Conservation (phyloP, 257 asterid species). For the Salvia miltiorrhiza region DNA sequence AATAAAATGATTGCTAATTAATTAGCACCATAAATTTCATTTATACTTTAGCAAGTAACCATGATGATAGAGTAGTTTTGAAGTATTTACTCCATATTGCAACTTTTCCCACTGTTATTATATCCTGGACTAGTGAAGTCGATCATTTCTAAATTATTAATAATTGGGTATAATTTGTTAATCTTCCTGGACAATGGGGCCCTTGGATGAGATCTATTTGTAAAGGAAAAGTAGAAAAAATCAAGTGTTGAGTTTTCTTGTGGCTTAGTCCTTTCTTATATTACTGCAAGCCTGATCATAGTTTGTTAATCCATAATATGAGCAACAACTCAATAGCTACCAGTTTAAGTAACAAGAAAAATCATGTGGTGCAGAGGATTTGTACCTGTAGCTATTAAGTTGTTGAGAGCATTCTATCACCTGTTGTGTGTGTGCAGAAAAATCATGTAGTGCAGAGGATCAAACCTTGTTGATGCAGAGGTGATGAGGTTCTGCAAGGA, state of each 20-base stretch:
- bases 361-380: background rate
- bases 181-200: too few relatives aligned
- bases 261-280: background rate
- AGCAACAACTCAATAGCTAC: background rate
- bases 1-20: background rate
- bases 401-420: too few relatives aligned
- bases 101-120: background rate
- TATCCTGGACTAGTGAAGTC: background rate
- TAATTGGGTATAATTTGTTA: background rate
- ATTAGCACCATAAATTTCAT: background rate
- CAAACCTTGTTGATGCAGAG: conserved; percentile 57
- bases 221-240: background rate
- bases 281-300: background rate
- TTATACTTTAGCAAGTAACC: background rate
- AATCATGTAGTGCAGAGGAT: conserved; percentile 59
- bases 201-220: too few relatives aligned
- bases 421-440: too few relatives aligned
- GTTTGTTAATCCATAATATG: background rate
- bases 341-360: background rate
- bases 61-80: background rate
- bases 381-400: too few relatives aligned
- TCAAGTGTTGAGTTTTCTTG: background rate
- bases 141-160: background rate
- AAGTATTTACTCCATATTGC: background rate
- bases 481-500: conserved; percentile 67